Conservation (phyloP, 106 monocot genomes). For the Platanthera zijinensis region DNA sequence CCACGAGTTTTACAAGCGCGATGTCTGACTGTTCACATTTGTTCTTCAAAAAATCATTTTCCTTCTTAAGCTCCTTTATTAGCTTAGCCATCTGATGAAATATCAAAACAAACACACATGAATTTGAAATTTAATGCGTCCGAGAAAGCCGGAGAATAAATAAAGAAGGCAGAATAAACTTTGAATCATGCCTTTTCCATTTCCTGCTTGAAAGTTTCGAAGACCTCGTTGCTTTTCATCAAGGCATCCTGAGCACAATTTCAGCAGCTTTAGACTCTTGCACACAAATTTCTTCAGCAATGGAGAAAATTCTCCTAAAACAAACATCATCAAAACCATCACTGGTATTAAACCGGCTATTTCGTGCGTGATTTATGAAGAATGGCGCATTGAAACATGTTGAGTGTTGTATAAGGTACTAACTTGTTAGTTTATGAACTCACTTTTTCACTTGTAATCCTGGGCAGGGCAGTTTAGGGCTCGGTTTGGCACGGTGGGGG, state of each 20-base stretch:
- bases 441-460: neutral
- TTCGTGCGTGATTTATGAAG: neutral
- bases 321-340: neutral
- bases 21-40: conserved; percentile 94
- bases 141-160: neutral
- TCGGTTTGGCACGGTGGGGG: no score
- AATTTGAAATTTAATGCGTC: neutral
- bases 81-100: conserved; percentile 74
- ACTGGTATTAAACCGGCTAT: neutral
- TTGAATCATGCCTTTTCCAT: conserved; percentile 76
- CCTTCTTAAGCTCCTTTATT: conserved; percentile 92
- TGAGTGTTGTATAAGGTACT: neutral
- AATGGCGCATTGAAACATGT: neutral
- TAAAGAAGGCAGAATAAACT: neutral
- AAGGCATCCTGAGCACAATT: conserved; percentile 68
- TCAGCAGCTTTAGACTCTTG: neutral
- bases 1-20: conserved; percentile 81
- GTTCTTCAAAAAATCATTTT: conserved; percentile 82
- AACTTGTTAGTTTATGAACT: neutral
- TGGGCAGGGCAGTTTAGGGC: no score
- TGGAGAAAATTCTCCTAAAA: neutral
- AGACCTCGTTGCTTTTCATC: conserved; percentile 88
- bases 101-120: neutral
- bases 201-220: conserved; percentile 93
- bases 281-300: neutral